Evolutionary conservation across 2,329 filamentous ascomycete species (phyloP), one percentile per base, ranked within the genome.

Genomic region (Phialemonium atrogriseum): DNA sequence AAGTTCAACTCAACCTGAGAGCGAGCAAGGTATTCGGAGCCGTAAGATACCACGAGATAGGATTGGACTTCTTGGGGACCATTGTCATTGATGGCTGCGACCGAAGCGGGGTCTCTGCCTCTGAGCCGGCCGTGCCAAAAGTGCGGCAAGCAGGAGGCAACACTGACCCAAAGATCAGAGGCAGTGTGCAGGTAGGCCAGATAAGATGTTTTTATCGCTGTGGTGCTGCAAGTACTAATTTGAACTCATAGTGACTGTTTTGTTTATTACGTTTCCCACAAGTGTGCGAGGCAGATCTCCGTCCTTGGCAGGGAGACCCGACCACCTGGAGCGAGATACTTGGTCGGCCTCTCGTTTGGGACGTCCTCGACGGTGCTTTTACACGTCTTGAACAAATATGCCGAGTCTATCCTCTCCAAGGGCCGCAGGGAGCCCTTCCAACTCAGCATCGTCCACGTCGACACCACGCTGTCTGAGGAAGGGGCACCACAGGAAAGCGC

Each of bases 331-430:
- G 43, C 72, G 51, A 49, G 52, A 19, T 72, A 94, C 28, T 62
- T 94, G 12, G 62, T 94, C 13, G 85, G 87, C 5, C 62, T 95
- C 2, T 94, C 88, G 0, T 80, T 86, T 47, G 89, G 91, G 1
- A 64, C 82, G 2, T 91, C 84, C 2, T 96, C 89, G 1, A 69
- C 82, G 10, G 73, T 77, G 10, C 64, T 98, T 25, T 65, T 94
- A 18, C 73, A 89, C 46, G 68, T 94, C 14, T 63, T 96, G 33
- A 73, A 84, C 53, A 62, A 70, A 38, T 83, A 86, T 48, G 64
- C 83, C 27, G 64, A 72, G 42, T 70, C 68, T 33, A 81, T 89
- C 51, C 66, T 70, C 24, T 63, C 68, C 25, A 78, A 74, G 37
- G 77, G 76, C 43, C 73, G 75, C 5, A 70, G 77, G 31, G 61